Evolutionary conservation across 495 filamentous ascomycete genomes (phyloP).

Genomic region (Aspergillus ostianus): DNA sequence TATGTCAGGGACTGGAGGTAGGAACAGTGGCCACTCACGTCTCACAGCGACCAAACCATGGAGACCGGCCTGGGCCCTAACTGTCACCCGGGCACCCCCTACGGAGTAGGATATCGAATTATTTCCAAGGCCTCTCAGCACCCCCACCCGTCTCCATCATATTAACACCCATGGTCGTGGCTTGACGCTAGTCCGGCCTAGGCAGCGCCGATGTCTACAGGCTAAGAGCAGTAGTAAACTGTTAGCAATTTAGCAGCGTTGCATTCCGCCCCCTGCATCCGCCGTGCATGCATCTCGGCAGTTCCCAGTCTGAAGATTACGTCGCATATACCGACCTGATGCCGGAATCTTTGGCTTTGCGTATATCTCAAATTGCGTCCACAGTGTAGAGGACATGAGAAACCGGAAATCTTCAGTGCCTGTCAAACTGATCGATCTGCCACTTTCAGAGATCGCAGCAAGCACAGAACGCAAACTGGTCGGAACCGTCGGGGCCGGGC

Average conservation of each 20-base stretch:
- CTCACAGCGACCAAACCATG: neutral
- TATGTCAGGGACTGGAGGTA: no score
- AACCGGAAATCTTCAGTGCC: neutral
- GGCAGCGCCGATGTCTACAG: neutral
- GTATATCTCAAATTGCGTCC: neutral
- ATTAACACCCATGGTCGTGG: neutral
- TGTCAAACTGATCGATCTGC: neutral
- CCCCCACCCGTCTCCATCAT: neutral
- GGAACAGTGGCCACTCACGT: no score
- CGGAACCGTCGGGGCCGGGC: neutral
- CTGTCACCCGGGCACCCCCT: no score
- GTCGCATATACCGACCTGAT: neutral
- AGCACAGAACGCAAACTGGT: neutral
- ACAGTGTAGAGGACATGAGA: neutral
- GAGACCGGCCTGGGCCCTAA: neutral
- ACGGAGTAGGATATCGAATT: no score
- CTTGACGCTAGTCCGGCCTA: neutral
- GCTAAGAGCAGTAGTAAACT: no score
- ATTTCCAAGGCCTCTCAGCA: neutral
- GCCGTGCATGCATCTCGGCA: neutral
- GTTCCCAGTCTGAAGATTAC: neutral
- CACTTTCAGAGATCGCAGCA: neutral
- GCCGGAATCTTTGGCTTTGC: neutral
- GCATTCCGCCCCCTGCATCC: neutral
- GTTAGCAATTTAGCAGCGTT: neutral